Evolutionary conservation across 1,139 yeast species (phyloP).

Genomic region (Casaregolazyma lundiana): DNA sequence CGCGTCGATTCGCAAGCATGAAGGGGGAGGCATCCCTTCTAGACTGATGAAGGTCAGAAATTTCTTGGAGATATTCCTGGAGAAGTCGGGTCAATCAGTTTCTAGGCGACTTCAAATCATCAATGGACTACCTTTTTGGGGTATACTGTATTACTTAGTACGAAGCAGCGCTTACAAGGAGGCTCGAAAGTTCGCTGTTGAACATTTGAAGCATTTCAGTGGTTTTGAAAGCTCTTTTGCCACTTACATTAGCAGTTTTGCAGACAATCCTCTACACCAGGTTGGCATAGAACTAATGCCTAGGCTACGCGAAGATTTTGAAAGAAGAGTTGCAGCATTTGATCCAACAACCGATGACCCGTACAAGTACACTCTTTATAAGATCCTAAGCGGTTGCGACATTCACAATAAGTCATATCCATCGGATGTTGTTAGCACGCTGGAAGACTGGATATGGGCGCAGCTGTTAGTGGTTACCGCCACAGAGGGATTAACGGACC

Average conservation of each 20-base stretch:
- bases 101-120: conserved; percentile 44
- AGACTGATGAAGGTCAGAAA: conserved; percentile 63
- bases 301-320: conserved; percentile 73
- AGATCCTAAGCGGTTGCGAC: conserved; percentile 89
- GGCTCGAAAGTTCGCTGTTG: conserved; percentile 57
- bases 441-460: conserved; percentile 98
- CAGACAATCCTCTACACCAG: conserved; percentile 49
- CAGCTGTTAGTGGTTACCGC: conserved; percentile 60
- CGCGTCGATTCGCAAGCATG: conserved; percentile 41
- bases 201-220: conserved; percentile 58
- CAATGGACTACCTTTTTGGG: conserved; percentile 91
- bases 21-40: conserved; percentile 63
- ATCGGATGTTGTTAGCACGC: conserved; percentile 59
- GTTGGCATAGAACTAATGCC: conserved; percentile 67
- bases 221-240: conserved; percentile 86
- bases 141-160: conserved; percentile 72
- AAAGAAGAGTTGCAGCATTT: conserved; percentile 70
- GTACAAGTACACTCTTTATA: conserved; percentile 83
- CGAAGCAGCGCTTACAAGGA: conserved; percentile 81
- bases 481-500: conserved; percentile 44
- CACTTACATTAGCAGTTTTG: conserved; percentile 67
- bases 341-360: conserved; percentile 79
- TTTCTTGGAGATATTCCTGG: conserved; percentile 1
- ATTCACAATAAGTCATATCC: conserved; percentile 73
- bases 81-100: not conserved